Conservation (phyloP, 495 filamentous ascomycete genomes). For the Pseudoneurospora amorphoporcata region DNA sequence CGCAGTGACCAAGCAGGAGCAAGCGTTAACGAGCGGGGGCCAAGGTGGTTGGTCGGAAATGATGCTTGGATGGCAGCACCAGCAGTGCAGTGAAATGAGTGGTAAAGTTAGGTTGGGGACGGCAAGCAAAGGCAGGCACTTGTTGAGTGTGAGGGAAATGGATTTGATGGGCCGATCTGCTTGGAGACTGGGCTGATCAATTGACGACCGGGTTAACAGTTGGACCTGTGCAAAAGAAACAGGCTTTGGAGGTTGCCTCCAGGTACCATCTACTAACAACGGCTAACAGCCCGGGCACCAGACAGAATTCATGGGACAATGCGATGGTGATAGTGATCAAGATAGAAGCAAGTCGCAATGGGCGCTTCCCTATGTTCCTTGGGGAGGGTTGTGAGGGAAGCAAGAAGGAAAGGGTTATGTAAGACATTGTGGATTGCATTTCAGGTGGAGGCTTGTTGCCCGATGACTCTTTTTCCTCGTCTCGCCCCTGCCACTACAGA, state of each 20-base stretch:
- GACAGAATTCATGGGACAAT: background rate
- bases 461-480: background rate
- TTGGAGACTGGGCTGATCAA: slow-evolving; percentile 25
- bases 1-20: background rate
- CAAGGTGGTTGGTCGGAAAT: background rate
- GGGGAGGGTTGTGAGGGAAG: background rate
- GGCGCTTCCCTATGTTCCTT: background rate
- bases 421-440: background rate
- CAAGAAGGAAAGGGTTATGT: background rate
- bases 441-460: background rate
- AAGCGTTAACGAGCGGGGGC: background rate
- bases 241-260: background rate
- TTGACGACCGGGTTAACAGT: slow-evolving; percentile 10
- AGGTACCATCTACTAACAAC: background rate
- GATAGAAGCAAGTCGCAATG: background rate
- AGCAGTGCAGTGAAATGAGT: background rate
- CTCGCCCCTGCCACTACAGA: background rate
- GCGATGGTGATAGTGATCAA: background rate
- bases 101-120: background rate
- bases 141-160: background rate
- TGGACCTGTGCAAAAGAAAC: background rate
- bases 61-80: background rate
- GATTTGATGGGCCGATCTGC: slow-evolving; percentile 21
- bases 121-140: background rate
- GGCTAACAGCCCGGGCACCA: background rate